Base-by-base conservation (phyloP, 192 early-diverging fungal species). In the Rhizophagus sp. region DNA sequence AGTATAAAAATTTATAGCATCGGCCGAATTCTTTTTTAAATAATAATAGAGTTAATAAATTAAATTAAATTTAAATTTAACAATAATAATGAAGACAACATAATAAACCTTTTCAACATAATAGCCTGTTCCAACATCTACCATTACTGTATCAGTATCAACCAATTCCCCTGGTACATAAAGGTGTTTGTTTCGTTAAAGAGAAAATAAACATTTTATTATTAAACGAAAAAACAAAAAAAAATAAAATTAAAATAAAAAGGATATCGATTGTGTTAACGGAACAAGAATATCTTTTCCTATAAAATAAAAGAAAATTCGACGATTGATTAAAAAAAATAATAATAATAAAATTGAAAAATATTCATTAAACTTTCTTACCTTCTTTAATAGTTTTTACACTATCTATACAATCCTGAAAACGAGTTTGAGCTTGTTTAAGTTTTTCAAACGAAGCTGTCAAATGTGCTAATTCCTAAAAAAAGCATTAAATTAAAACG, bases 121-220 rank as follows among this genome's bases (percentile, higher is more conserved):
- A 84, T 99, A 99, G 41, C 97, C 97, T 22, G 97, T 97, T 66
- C 97, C 97, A 63, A 97, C 92, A 84, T 99, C 97, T 2, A 99
- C 94, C 79, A 97, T 93, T 13, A 99, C 95, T 64, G 91, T 95
- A 67, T 95, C 89, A 17, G 91, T 87, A 80, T 96, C 88, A 34
- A 88, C 85, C 33, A 99, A 87, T 81, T 94, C 92, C 74, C 96
- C 97, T 68, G 96, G 94, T 17, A 99, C 94, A 83, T 99, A 99
- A n/a, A 97, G 90, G 84, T 89, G 83, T 83, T 67, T 86, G 82
- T 78, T 83, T 88, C 80, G 57, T n/a, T n/a, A 76, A 52, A 15
- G 25, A 36, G 44, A 68, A 22, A 24, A 39, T 63, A 62, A 13
- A 39, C 11, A 41, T 33, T 77, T 22, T 17, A 30, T 6, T 0